phyloP scores from a whole-genome alignment of 768 basidiomycete genomes.

The Mycena galopus region DNA sequence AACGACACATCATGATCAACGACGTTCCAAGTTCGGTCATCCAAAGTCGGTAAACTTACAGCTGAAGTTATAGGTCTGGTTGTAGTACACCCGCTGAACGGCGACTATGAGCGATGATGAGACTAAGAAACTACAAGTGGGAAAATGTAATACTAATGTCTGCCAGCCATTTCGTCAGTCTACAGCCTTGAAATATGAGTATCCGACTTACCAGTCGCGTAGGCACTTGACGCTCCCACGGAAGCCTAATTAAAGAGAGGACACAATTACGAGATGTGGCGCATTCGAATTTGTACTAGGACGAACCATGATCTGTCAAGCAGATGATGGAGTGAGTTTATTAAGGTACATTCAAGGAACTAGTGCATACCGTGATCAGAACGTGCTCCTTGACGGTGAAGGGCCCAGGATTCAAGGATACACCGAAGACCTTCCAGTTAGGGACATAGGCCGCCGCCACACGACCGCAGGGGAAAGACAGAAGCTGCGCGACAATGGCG shows the following conservation, averaged over 20 bases:
- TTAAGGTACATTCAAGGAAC: neutral
- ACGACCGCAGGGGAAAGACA: constrained; percentile 76
- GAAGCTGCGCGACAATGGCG: constrained; percentile 73
- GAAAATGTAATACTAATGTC: constrained; percentile 19
- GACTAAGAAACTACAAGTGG: neutral
- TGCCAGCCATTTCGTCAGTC: neutral
- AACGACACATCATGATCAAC: neutral
- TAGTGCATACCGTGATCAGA: constrained; percentile 60
- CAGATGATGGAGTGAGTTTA: neutral
- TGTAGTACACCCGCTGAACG: constrained; percentile 81
- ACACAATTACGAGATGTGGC: neutral
- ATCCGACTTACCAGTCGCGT: constrained; percentile 28
- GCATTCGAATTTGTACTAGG: neutral
- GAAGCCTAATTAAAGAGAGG: constrained; percentile 33
- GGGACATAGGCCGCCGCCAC: constrained; percentile 69
- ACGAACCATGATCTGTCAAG: constrained; percentile 32
- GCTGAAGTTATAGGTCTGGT: constrained; percentile 70
- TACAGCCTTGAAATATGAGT: neutral
- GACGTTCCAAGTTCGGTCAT: too few relatives aligned
- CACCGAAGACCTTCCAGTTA: constrained; percentile 64
- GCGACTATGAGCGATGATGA: constrained; percentile 68
- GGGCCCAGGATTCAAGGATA: constrained; percentile 72
- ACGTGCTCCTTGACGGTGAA: constrained; percentile 77
- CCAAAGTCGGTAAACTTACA: constrained; percentile 53
- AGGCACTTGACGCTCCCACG: constrained; percentile 39